Evolutionary conservation across 768 basidiomycete species (phyloP).

Genomic region (Gyrodon lividus): DNA sequence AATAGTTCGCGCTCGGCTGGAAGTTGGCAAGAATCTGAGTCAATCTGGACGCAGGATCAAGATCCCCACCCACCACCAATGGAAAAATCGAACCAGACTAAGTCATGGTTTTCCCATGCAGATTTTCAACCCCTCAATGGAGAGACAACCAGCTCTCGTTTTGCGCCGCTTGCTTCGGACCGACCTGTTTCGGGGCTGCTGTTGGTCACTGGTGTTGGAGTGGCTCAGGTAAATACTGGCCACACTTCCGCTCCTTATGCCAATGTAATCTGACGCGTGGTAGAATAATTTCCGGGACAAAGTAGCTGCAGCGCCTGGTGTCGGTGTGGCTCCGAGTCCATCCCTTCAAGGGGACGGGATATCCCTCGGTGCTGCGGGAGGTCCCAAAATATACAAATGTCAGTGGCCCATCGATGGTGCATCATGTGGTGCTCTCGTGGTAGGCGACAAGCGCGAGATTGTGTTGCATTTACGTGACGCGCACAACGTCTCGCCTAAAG

Average conservation of each 20-base stretch:
- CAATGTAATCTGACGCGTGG: not conserved
- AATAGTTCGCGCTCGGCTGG: too few relatives aligned
- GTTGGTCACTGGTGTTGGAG: not conserved
- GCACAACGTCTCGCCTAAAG: conserved; percentile 10
- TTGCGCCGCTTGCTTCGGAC: not conserved
- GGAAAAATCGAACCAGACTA: too few relatives aligned
- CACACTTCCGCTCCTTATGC: not conserved
- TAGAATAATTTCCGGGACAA: not conserved
- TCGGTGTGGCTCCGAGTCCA: too few relatives aligned
- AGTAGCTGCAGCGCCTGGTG: not conserved
- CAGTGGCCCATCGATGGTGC: conserved; percentile 6
- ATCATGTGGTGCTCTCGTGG: conserved; percentile 1
- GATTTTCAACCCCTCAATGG: not conserved
- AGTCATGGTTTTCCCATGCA: too few relatives aligned
- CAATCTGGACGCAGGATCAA: too few relatives aligned
- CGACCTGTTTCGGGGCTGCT: not conserved
- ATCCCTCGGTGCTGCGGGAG: not conserved
- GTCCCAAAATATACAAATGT: conserved; percentile 7
- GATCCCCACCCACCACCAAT: too few relatives aligned
- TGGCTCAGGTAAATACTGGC: not conserved
- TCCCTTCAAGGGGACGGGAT: not conserved
- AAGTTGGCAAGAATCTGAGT: rapidly evolving
- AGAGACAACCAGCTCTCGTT: not conserved
- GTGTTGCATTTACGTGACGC: conserved; percentile 6
- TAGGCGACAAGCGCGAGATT: conserved; percentile 10